Percentiles rank a stretch among this genome's conserved stretches.
These are phyloP conservation scores for Pseudomonodictys pantanalensis DNA, from an alignment of 495 filamentous ascomycete species.

Conservation along the genomic window DNA sequence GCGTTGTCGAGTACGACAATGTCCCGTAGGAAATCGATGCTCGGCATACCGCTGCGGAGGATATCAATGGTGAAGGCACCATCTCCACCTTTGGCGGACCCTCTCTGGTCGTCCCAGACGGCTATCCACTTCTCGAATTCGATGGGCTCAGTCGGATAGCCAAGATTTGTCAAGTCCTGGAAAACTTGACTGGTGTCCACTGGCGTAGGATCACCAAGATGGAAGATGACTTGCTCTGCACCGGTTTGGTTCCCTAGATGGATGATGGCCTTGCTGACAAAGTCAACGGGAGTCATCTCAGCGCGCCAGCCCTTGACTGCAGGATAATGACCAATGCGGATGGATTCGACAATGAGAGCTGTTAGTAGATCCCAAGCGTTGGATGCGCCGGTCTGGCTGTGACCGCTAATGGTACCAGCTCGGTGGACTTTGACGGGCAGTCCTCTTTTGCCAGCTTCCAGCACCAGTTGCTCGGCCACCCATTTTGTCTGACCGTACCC, in stretches of 20 bases:
- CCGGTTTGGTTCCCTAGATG: conserved; percentile 56
- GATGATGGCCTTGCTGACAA: conserved; percentile 63
- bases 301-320: conserved; percentile 65
- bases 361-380: conserved; percentile 67
- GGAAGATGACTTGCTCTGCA: conserved; percentile 54
- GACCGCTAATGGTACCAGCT: conserved; percentile 63
- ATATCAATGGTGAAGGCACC: conserved; percentile 54
- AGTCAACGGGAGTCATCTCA: conserved; percentile 72
- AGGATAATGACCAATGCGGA: conserved; percentile 59
- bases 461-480: conserved; percentile 64
- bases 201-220: conserved; percentile 64
- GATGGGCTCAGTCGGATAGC: conserved; percentile 58
- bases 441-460: conserved; percentile 59
- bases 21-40: conserved; percentile 55
- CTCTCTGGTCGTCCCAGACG: conserved; percentile 59
- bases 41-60: conserved; percentile 56
- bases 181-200: conserved; percentile 56
- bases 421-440: conserved; percentile 61
- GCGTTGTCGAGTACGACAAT: conserved; percentile 63
- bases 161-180: conserved; percentile 54
- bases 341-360: conserved; percentile 64
- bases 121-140: conserved; percentile 62
- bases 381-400: conserved; percentile 60
- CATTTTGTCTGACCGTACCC: conserved; percentile 56
- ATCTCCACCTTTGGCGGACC: conserved; percentile 55